A percentile compares a stretch with the other conserved stretches of the same genome.
Evolutionary conservation across 441 rosid genomes (phyloP).

Genomic region (Metrosideros polymorpha): DNA sequence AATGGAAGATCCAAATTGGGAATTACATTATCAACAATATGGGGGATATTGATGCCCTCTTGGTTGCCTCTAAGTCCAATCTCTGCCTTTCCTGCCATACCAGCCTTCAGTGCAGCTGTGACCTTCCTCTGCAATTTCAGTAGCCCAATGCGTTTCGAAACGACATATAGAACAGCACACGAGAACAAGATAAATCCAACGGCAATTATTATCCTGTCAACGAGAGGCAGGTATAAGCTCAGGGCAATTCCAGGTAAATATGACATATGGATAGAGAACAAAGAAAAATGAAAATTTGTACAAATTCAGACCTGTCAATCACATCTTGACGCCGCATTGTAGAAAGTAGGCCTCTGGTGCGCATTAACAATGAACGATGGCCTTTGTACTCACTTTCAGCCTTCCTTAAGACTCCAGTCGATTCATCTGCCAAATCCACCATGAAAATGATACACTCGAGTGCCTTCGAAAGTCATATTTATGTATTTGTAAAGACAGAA

Average conservation of each 20-base stretch:
- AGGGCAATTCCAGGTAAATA: not conserved
- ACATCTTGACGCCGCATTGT: conserved; percentile 91
- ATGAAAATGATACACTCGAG: not conserved
- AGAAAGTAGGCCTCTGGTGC: conserved; percentile 88
- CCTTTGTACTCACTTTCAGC: conserved; percentile 97
- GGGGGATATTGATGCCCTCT: conserved; percentile 31
- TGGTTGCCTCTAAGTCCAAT: conserved; percentile 21
- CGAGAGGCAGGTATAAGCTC: conserved; percentile 8
- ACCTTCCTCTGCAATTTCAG: conserved; percentile 66
- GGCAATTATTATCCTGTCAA: conserved; percentile 52
- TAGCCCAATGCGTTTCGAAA: conserved; percentile 72
- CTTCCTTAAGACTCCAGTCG: conserved; percentile 64
- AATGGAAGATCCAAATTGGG: conserved; percentile 25
- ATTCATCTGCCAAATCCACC: conserved; percentile 50
- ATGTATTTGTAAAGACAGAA: not conserved
- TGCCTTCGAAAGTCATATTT: not conserved
- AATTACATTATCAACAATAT: conserved; percentile 26
- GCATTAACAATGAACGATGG: conserved; percentile 65
- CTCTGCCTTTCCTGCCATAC: conserved; percentile 44
- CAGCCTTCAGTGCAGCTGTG: conserved; percentile 67
- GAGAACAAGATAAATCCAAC: conserved; percentile 58
- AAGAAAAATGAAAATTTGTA: not conserved
- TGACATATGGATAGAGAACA: not conserved
- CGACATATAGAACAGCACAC: conserved; percentile 70
- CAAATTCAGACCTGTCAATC: conserved; percentile 48